phyloP scores from a whole-genome alignment of 805 yeast species.

The Wickerhamomyces mucosus region DNA sequence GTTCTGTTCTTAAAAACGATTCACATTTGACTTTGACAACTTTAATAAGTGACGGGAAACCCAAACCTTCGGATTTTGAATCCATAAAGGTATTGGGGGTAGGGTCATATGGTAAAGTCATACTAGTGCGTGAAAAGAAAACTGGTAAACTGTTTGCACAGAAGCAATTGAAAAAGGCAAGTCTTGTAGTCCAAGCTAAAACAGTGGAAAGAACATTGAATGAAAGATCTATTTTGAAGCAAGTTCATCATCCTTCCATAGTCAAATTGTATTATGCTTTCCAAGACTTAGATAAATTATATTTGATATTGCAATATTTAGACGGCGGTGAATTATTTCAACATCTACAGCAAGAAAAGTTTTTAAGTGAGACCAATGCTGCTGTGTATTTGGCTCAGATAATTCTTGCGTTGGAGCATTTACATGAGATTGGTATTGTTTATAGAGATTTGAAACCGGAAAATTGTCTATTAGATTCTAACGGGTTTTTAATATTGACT shows the following conservation, averaged over 20 bases:
- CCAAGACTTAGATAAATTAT: constrained; percentile 71
- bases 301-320: constrained; percentile 67
- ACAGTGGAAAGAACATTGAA: constrained; percentile 71
- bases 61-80: constrained; percentile 46
- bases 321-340: constrained; percentile 90
- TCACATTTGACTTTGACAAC: not conserved
- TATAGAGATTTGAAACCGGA: constrained; percentile 96
- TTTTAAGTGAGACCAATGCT: constrained; percentile 85
- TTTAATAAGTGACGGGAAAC: constrained; percentile 9
- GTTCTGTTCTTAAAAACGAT: constrained; percentile 23
- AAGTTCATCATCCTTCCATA: constrained; percentile 70
- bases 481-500: constrained; percentile 92
- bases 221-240: constrained; percentile 63
- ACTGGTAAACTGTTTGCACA: constrained; percentile 72
- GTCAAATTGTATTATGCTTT: constrained; percentile 76
- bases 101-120: constrained; percentile 85
- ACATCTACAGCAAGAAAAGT: constrained; percentile 93
- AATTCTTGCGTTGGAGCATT: constrained; percentile 83
- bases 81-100: constrained; percentile 72
- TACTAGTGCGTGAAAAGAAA: constrained; percentile 56
- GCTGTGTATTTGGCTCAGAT: constrained; percentile 93
- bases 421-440: constrained; percentile 90
- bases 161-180: constrained; percentile 77
- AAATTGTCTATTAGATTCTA: constrained; percentile 84
- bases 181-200: constrained; percentile 49